phyloP scores from a whole-genome alignment of 2,329 filamentous ascomycete genomes.

The Ophiosphaerella korrae region DNA sequence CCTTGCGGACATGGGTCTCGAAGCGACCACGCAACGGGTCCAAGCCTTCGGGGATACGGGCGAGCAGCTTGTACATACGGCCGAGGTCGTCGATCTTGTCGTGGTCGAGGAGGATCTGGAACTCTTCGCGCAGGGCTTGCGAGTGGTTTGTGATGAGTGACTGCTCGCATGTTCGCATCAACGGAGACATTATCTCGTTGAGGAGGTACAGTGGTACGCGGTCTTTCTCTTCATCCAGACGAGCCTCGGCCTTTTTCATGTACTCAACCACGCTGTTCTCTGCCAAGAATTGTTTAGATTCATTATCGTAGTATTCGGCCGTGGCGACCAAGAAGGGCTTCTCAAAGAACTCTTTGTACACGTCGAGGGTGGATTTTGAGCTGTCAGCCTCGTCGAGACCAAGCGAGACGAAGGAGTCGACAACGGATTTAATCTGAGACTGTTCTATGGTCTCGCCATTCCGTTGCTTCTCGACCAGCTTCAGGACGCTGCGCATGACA shows the following conservation, averaged over 20 bases:
- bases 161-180: conserved; percentile 87
- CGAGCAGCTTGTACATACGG: conserved; percentile 91
- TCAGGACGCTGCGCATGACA: conserved; percentile 94
- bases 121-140: conserved; percentile 86
- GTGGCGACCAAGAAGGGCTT: conserved; percentile 88
- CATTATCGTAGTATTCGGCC: conserved; percentile 82
- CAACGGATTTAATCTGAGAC: conserved; percentile 93
- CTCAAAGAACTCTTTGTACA: conserved; percentile 93
- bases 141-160: conserved; percentile 91
- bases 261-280: conserved; percentile 99
- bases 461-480: conserved; percentile 94
- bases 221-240: conserved; percentile 90
- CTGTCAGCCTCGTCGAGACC: conserved; percentile 92
- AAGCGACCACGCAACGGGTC: conserved; percentile 87
- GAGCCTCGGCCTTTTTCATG: conserved; percentile 97
- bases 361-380: conserved; percentile 91
- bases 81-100: conserved; percentile 95
- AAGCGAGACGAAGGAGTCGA: conserved; percentile 92
- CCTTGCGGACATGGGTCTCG: conserved; percentile 89
- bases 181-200: conserved; percentile 79
- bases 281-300: conserved; percentile 91
- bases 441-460: conserved; percentile 98
- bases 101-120: conserved; percentile 90
- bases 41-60: conserved; percentile 86
- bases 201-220: conserved; percentile 92